Evolutionary conservation across 306 rosid genomes (phyloP).

Genomic region (Prunus padus): DNA sequence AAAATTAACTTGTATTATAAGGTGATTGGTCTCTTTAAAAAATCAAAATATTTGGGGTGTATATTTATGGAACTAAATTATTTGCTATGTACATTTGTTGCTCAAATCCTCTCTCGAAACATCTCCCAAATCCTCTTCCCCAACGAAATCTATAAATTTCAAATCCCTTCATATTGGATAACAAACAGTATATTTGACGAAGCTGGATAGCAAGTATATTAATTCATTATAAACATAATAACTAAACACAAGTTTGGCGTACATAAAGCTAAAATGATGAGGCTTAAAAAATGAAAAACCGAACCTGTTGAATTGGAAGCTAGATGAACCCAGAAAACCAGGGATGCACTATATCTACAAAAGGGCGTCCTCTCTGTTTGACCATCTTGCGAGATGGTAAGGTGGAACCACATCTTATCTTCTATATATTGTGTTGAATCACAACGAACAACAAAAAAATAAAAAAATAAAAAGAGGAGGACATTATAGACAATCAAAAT

Average conservation of each 20-base stretch:
- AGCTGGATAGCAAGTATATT: too few relatives aligned
- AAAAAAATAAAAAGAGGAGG: conserved; percentile 26
- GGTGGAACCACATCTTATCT: conserved; percentile 63
- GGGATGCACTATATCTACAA: conserved; percentile 59
- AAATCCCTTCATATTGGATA: too few relatives aligned
- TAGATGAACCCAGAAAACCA: conserved; percentile 22
- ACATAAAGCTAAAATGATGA: not conserved
- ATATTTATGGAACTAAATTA: not conserved
- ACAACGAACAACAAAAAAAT: conserved; percentile 36
- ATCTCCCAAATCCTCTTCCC: too few relatives aligned
- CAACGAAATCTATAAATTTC: too few relatives aligned
- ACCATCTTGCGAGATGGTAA: conserved; percentile 38
- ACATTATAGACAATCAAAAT: conserved; percentile 72
- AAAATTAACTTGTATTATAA: conserved; percentile 12
- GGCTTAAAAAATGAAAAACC: not conserved
- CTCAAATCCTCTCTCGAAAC: too few relatives aligned
- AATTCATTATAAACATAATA: too few relatives aligned
- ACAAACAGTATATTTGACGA: too few relatives aligned
- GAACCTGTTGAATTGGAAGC: conserved; percentile 1
- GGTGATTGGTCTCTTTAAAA: not conserved
- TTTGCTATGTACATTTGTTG: too few relatives aligned
- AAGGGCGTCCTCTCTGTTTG: conserved; percentile 52
- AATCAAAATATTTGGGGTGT: not conserved
- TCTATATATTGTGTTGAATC: conserved; percentile 77
- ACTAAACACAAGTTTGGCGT: not conserved